Percentiles rank a stretch among this genome's conserved stretches.
These are phyloP conservation scores for Thozetella sp. DNA, from an alignment of 495 filamentous ascomycete species.

Conservation along the genomic window DNA sequence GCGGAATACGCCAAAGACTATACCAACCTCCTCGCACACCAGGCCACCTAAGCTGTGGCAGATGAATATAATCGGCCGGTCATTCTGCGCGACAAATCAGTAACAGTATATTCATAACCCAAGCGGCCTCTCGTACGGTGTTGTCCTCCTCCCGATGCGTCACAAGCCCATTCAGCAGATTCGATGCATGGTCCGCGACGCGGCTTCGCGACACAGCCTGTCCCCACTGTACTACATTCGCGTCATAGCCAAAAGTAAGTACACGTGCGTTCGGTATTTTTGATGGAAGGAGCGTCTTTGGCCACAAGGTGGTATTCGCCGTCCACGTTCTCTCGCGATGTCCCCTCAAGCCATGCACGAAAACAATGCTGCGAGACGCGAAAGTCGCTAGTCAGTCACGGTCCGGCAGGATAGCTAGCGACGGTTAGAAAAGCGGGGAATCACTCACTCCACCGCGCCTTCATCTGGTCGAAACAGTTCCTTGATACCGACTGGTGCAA, in stretches of 20 bases:
- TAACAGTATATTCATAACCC: neutral
- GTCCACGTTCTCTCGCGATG: neutral
- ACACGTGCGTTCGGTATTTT: neutral
- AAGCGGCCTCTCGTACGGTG: neutral
- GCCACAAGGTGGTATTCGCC: neutral
- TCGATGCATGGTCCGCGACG: neutral
- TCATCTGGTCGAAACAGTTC: neutral
- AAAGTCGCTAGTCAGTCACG: neutral
- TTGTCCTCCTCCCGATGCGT: neutral
- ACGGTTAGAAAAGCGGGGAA: neutral
- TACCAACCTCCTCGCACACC: conserved; percentile 6
- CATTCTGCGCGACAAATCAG: neutral
- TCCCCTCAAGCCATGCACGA: neutral
- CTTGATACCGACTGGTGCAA: neutral
- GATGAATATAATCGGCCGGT: conserved; percentile 5
- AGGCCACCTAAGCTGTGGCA: conserved; percentile 12
- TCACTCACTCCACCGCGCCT: neutral
- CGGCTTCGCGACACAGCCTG: neutral
- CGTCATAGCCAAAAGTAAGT: neutral
- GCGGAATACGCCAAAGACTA: too few species aligned
- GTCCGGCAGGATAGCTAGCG: neutral
- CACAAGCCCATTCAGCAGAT: neutral
- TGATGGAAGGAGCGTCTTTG: neutral
- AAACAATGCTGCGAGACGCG: neutral
- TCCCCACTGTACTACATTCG: neutral